phyloP scores from a whole-genome alignment of 139 green algal species.

The Picocystis salinarum region DNA sequence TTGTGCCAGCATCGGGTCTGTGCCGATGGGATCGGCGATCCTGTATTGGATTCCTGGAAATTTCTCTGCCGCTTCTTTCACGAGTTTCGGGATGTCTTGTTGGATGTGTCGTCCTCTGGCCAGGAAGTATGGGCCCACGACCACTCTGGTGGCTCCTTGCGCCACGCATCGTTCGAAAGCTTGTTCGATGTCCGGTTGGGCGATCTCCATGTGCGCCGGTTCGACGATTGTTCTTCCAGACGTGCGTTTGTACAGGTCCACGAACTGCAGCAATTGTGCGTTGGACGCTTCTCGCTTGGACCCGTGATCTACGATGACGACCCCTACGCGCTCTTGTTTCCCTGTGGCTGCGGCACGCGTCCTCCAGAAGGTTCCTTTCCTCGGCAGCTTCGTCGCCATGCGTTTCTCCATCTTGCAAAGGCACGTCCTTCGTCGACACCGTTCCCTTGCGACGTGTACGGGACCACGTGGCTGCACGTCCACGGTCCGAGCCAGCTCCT shows the following conservation, averaged over 20 bases:
- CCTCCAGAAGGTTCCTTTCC: too few species aligned
- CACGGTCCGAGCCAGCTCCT: too few species aligned
- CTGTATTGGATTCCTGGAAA: conserved; percentile 28
- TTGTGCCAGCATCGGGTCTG: conserved; percentile 17
- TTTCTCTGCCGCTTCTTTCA: conserved; percentile 27
- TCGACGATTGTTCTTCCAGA: conserved; percentile 40
- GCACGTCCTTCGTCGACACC: too few species aligned
- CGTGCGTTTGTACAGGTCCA: conserved; percentile 33
- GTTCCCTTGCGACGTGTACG: too few species aligned
- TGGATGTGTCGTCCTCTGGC: conserved; percentile 34
- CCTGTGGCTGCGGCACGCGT: too few species aligned
- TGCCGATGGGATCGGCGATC: conserved; percentile 58
- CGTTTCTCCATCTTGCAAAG: too few species aligned
- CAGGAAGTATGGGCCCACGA: conserved; percentile 76
- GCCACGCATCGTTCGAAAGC: conserved; percentile 32
- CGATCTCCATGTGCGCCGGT: conserved; percentile 75
- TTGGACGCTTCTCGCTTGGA: conserved; percentile 7
- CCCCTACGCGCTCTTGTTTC: too few species aligned
- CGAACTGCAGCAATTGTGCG: conserved; percentile 32
- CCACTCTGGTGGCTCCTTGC: conserved; percentile 26
- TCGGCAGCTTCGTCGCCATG: too few species aligned
- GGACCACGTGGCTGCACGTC: too few species aligned
- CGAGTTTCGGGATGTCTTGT: conserved; percentile 63
- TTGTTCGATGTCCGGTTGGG: conserved; percentile 51
- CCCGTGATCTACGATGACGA: conserved; percentile 13